phyloP scores from a whole-genome alignment of 2,329 filamentous ascomycete genomes.

The Sporothrix curviconia region DNA sequence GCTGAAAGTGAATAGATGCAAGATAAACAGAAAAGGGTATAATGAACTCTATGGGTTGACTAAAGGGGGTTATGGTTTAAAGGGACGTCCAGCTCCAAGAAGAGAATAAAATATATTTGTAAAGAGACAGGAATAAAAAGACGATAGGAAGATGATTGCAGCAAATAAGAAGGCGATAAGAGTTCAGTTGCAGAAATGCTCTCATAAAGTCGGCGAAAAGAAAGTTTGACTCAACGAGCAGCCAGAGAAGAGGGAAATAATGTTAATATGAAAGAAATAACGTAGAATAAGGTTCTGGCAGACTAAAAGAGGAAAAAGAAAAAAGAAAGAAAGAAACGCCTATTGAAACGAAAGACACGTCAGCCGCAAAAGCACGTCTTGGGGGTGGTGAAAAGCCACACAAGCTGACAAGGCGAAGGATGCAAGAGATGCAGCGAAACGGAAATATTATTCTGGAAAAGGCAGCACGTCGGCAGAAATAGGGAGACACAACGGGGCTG shows the following conservation, averaged over 20 bases:
- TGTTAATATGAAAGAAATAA: not conserved
- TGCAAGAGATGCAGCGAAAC: not conserved
- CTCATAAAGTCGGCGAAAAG: too few species aligned
- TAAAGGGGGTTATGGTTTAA: not conserved
- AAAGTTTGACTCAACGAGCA: not conserved
- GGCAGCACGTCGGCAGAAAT: not conserved
- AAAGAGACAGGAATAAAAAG: not conserved
- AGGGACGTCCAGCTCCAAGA: not conserved
- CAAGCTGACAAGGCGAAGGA: not conserved
- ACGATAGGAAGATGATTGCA: not conserved
- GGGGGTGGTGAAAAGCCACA: not conserved
- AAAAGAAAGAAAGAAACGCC: not conserved
- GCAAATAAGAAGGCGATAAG: too few species aligned
- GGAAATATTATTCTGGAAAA: not conserved
- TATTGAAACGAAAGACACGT: not conserved
- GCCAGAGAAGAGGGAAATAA: not conserved
- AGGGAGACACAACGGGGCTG: not conserved
- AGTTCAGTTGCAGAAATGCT: too few species aligned
- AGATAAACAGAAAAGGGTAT: too few species aligned
- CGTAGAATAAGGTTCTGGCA: not conserved
- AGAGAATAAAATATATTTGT: not conserved
- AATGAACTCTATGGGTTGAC: too few species aligned
- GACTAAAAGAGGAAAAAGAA: not conserved
- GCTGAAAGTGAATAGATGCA: too few species aligned
- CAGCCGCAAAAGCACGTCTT: conserved; percentile 8